phyloP scores from a whole-genome alignment of 2,329 filamentous ascomycete genomes.

The Paraphaeosphaeria minitans region DNA sequence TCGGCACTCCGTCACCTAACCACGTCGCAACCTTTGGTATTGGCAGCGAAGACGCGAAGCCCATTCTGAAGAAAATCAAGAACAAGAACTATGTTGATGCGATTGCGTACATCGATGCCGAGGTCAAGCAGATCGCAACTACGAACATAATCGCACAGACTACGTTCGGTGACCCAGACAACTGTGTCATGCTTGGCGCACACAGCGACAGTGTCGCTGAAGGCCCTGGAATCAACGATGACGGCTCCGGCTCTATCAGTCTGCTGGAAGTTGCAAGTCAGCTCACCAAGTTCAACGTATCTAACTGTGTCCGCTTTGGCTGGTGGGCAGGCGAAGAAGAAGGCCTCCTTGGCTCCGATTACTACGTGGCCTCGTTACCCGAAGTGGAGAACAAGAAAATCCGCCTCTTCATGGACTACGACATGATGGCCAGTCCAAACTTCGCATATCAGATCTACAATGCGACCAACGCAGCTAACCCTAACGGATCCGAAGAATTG shows the following conservation, averaged over 20 bases:
- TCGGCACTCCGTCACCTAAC: slow-evolving; percentile 66
- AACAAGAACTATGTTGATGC: slow-evolving; percentile 50
- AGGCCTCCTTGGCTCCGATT: slow-evolving; percentile 47
- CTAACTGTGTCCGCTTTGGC: slow-evolving; percentile 49
- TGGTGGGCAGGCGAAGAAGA: slow-evolving; percentile 50
- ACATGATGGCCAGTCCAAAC: slow-evolving; percentile 51
- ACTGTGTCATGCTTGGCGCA: slow-evolving; percentile 49
- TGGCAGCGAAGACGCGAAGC: slow-evolving; percentile 64
- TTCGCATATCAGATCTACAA: slow-evolving; percentile 50
- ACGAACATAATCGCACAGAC: slow-evolving; percentile 50
- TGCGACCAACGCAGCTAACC: slow-evolving; percentile 45
- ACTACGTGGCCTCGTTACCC: slow-evolving; percentile 45
- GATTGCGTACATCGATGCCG: slow-evolving; percentile 54
- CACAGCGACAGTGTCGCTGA: slow-evolving; percentile 49
- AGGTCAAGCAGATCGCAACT: slow-evolving; percentile 57
- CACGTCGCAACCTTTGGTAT: slow-evolving; percentile 72
- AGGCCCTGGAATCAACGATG: slow-evolving; percentile 51
- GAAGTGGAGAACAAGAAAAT: slow-evolving; percentile 47
- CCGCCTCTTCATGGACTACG: slow-evolving; percentile 51
- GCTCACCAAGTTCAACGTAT: slow-evolving; percentile 46
- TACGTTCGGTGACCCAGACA: slow-evolving; percentile 45
- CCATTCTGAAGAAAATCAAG: slow-evolving; percentile 58
- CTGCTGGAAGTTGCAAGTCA: slow-evolving; percentile 48
- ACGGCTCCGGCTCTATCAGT: slow-evolving; percentile 48
- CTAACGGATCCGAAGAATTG: slow-evolving; percentile 44